Evolutionary conservation across 1,139 yeast species (phyloP).

Genomic region (Suhomyces chickasaworum): DNA sequence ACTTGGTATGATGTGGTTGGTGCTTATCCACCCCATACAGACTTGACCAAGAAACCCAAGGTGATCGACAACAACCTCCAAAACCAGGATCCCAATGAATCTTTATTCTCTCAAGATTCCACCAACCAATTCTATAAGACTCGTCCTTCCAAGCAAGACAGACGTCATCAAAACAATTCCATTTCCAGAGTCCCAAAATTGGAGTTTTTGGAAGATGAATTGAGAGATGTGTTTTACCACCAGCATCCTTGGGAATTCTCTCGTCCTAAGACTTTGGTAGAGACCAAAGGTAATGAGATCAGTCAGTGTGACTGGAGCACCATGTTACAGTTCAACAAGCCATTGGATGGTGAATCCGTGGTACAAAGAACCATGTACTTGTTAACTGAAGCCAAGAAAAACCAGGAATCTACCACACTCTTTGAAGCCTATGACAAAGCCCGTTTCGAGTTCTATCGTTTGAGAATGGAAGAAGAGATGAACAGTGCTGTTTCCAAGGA

Average conservation of each 20-base stretch:
- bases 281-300: constrained; percentile 59
- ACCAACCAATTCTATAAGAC: constrained; percentile 45
- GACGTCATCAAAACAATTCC: constrained; percentile 31
- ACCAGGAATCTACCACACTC: constrained; percentile 39
- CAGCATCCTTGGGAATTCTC: constrained; percentile 99
- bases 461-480: constrained; percentile 83
- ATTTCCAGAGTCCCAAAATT: constrained; percentile 62
- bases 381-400: constrained; percentile 40
- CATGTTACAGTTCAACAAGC: constrained; percentile 69
- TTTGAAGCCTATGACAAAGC: constrained; percentile 82
- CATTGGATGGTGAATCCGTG: constrained; percentile 88
- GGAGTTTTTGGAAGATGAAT: constrained; percentile 74
- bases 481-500: constrained; percentile 75
- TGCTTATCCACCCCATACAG: constrained; percentile 72
- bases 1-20: constrained; percentile 87
- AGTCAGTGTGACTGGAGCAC: constrained; percentile 71
- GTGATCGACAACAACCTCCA: constrained; percentile 30
- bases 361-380: constrained; percentile 88
- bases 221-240: constrained; percentile 77
- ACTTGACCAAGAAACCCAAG: constrained; percentile 54
- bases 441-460: constrained; percentile 80
- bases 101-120: constrained; percentile 26
- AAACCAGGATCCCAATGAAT: constrained; percentile 28
- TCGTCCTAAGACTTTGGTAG: constrained; percentile 84
- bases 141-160: constrained; percentile 37